Conservation (phyloP, 2,329 filamentous ascomycete species). For the Exophiala aquamarina region DNA sequence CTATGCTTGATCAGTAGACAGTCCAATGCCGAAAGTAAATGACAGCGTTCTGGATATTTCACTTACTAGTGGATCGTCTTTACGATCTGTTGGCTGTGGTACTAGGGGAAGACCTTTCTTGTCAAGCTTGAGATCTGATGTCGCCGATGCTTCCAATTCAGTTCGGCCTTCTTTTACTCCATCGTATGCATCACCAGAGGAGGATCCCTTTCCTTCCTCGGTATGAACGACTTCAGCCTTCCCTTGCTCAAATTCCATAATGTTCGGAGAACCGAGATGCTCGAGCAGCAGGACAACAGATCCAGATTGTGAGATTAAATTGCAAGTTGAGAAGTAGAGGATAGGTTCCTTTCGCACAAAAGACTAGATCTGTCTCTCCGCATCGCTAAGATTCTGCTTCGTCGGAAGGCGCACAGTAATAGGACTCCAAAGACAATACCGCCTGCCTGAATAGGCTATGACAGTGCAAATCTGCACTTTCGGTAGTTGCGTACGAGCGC, state of each 20-base stretch:
- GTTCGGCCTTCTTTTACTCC: not conserved
- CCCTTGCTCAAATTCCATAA: conserved; percentile 3
- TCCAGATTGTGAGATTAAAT: not conserved
- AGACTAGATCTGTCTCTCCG: not conserved
- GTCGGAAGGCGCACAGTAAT: not conserved
- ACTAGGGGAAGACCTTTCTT: conserved; percentile 28
- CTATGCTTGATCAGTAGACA: conserved; percentile 1
- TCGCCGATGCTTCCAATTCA: not conserved
- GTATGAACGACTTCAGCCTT: conserved; percentile 11
- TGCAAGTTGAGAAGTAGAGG: not conserved
- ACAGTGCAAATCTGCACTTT: not conserved
- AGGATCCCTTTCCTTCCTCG: conserved; percentile 7
- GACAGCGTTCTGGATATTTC: no score
- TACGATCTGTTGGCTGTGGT: conserved; percentile 26
- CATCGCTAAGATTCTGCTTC: not conserved
- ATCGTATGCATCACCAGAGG: conserved; percentile 4
- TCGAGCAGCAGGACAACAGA: no score
- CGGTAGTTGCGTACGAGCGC: not conserved
- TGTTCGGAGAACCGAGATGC: not conserved
- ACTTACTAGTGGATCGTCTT: conserved; percentile 28
- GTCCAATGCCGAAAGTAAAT: conserved; percentile 8
- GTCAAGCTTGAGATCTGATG: conserved; percentile 21
- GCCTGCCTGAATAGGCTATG: conserved; percentile 1
- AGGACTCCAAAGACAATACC: not conserved
- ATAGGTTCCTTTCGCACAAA: conserved; percentile 1